Conservation (phyloP, 495 filamentous ascomycete species). For the Xylaria telfairii region DNA sequence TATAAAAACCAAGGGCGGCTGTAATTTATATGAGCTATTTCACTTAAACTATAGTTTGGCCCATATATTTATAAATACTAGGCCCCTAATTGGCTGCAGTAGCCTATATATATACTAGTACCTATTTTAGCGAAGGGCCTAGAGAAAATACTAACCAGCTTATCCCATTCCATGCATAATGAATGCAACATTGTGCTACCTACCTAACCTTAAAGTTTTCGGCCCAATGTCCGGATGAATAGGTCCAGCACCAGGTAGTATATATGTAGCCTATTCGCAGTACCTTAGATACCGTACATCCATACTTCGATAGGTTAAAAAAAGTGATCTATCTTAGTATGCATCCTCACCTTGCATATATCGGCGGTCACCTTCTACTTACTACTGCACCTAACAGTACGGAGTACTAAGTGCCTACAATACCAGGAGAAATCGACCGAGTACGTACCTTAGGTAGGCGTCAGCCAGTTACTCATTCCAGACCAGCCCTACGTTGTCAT, state of each 20-base stretch:
- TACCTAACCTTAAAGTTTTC: not conserved
- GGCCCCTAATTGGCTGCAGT: not conserved
- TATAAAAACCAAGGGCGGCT: constrained; percentile 4
- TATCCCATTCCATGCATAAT: not conserved
- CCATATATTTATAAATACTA: not conserved
- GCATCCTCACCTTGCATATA: not conserved
- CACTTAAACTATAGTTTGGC: not conserved
- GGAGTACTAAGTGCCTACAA: not conserved
- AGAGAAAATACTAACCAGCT: not conserved
- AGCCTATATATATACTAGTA: not conserved
- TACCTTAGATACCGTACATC: no score
- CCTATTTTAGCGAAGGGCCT: not conserved
- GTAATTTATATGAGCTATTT: constrained; percentile 6
- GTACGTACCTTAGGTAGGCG: not conserved
- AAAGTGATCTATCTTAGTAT: not conserved
- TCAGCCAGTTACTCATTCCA: not conserved
- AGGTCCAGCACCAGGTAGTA: no score
- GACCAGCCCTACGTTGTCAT: not conserved
- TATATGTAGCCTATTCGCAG: no score
- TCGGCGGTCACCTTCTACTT: not conserved
- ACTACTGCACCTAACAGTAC: no score
- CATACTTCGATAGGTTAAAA: not conserved
- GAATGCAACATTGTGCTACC: not conserved
- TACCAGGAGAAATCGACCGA: no score
- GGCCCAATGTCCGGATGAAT: constrained; percentile 16